A percentile compares a stretch with the other conserved stretches of the same genome.
Conservation (phyloP, 192 early-diverging fungal species). For the Coemansia sp. region DNA sequence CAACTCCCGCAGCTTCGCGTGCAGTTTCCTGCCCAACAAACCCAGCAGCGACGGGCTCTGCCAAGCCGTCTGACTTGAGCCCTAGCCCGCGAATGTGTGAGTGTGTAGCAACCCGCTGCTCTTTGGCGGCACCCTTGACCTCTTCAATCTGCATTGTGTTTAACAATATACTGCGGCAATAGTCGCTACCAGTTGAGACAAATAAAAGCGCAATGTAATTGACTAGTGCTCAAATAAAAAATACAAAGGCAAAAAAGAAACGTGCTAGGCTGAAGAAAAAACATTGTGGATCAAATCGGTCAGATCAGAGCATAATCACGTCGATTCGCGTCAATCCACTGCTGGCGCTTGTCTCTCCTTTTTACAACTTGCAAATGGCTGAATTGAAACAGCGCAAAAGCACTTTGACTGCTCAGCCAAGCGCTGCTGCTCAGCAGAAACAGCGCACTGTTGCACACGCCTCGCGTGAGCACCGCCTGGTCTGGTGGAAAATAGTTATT, state of each 20-base stretch:
- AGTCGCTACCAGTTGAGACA: background rate
- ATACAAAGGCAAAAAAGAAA: background rate
- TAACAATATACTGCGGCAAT: background rate
- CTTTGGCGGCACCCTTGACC: conserved; percentile 86
- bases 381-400: conserved; percentile 29
- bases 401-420: background rate
- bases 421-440: background rate
- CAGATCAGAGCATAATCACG: background rate
- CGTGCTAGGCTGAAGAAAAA: too few relatives aligned
- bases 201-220: background rate
- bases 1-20: conserved; percentile 91
- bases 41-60: conserved; percentile 83
- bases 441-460: background rate
- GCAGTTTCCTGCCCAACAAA: conserved; percentile 98
- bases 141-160: conserved; percentile 86
- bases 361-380: conserved; percentile 1
- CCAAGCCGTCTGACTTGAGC: conserved; percentile 79
- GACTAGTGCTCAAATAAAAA: background rate
- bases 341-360: background rate
- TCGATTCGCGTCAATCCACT: background rate
- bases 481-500: conserved; percentile 44
- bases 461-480: conserved; percentile 5
- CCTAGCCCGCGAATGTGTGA: conserved; percentile 98
- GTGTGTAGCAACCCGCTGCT: conserved; percentile 93
- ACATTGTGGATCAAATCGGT: background rate